phyloP scores from a whole-genome alignment of 1,284 basidiomycete genomes.

The Xerocomus amazonicus region DNA sequence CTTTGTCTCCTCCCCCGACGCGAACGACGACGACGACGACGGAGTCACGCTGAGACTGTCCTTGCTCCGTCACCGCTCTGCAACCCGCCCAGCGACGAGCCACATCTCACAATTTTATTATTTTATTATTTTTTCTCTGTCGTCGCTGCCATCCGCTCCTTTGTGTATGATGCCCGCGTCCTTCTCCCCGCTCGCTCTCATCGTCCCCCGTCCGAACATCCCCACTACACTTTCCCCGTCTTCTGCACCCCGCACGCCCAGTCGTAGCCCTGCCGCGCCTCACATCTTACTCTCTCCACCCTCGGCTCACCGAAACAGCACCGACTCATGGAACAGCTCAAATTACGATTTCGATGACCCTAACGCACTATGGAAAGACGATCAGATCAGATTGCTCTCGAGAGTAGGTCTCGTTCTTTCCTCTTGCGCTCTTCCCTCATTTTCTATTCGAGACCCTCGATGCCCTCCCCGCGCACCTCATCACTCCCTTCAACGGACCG shows the following conservation, averaged over 20 bases:
- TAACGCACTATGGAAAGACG: constrained; percentile 69
- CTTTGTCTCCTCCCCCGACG: constrained; percentile 15
- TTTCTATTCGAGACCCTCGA: constrained; percentile 55
- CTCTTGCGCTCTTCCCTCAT: constrained; percentile 11
- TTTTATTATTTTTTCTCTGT: constrained; percentile 10
- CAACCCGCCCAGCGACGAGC: constrained; percentile 2
- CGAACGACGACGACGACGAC: constrained; percentile 10
- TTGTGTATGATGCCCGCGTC: constrained; percentile 34
- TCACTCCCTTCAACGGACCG: constrained; percentile 77
- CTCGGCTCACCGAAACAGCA: constrained; percentile 61
- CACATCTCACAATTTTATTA: constrained; percentile 20
- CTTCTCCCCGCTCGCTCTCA: constrained; percentile 49
- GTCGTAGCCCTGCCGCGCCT: constrained; percentile 42
- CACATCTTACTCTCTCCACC: constrained; percentile 47
- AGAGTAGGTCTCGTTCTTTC: constrained; percentile 45
- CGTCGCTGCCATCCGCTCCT: constrained; percentile 30
- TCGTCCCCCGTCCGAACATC: constrained; percentile 51
- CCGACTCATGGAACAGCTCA: constrained; percentile 80
- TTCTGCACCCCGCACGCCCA: constrained; percentile 49
- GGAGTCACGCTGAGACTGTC: constrained; percentile 18
- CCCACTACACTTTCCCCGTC: constrained; percentile 31
- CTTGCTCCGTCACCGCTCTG: constrained; percentile 13
- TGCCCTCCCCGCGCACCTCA: constrained; percentile 72
- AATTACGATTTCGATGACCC: constrained; percentile 55
- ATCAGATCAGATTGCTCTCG: constrained; percentile 61